These are phyloP conservation scores for Mycosphaerelloides madeirae DNA, from an alignment of 2,329 filamentous ascomycete genomes.

Conservation along the genomic window DNA sequence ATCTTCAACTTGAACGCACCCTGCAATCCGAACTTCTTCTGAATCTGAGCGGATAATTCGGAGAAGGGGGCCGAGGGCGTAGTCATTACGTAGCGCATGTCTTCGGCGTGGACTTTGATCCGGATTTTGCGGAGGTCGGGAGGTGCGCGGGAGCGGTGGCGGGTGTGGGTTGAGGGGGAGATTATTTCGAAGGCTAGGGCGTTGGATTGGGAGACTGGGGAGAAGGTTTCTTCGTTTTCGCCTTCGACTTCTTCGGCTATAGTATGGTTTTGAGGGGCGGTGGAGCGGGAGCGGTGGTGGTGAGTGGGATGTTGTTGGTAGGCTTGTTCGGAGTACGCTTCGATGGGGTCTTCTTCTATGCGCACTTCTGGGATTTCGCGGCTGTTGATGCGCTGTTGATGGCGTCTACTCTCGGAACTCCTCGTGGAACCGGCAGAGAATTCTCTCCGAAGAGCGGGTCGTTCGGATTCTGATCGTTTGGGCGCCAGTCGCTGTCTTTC, in stretches of 20 bases:
- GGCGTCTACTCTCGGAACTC: slow-evolving; percentile 3
- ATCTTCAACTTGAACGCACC: slow-evolving; percentile 83
- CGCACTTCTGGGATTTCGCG: slow-evolving; percentile 65
- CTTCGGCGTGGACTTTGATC: slow-evolving; percentile 86
- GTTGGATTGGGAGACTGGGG: slow-evolving; percentile 16
- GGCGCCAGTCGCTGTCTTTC: slow-evolving; percentile 35
- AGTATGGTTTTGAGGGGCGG: slow-evolving; percentile 55
- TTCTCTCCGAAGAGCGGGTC: slow-evolving; percentile 35
- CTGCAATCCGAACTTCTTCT: slow-evolving; percentile 76
- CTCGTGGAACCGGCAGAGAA: slow-evolving; percentile 27
- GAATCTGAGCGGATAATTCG: slow-evolving; percentile 73
- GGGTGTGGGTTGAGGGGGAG: slow-evolving; percentile 30
- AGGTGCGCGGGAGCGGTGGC: slow-evolving; percentile 48
- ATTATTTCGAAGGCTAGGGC: slow-evolving; percentile 57
- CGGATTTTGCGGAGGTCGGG: slow-evolving; percentile 71
- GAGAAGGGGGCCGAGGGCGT: slow-evolving; percentile 65
- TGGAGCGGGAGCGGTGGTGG: slow-evolving; percentile 21
- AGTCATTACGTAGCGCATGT: slow-evolving; percentile 91
- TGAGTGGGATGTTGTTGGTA: slow-evolving; percentile 30
- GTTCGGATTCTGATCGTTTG: slow-evolving; percentile 42
- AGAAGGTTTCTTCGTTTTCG: slow-evolving; percentile 62
- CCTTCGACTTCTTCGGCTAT: slow-evolving; percentile 75
- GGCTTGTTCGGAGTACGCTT: slow-evolving; percentile 27
- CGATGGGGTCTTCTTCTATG: slow-evolving; percentile 36
- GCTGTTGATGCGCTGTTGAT: slow-evolving; percentile 4